Evolutionary conservation across 2,329 filamentous ascomycete species (phyloP), one percentile per base, ranked within the genome.

Genomic region (Diaporthe vaccinii): DNA sequence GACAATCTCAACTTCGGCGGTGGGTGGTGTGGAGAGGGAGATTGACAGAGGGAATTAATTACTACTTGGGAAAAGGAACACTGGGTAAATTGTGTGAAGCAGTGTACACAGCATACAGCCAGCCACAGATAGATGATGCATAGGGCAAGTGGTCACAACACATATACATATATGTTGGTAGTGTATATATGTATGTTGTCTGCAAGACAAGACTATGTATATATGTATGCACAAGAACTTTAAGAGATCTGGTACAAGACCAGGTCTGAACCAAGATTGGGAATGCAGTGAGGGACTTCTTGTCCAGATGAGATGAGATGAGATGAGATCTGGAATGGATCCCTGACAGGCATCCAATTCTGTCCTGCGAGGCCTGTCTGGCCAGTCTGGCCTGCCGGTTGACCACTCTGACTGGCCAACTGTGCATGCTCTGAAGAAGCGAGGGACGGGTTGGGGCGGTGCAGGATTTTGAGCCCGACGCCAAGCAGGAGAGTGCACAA

Each of bases 321-420:
- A 68, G 62, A 68, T 68, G 62, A 68, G 62, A 68, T 68, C 62
- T 68, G 28, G 31, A 22, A 68, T 68, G 62, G 62, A 25, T 44
- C 62, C 61, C 61, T 44, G 59, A 9, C 34, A 25, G 55, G 58
- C 34, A 61, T 44, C 59, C 59, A 62, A 25, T 46, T 15, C 41
- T 36, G 62, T 44, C 62, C 62, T 67, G 61, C 61, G 34, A 34
- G 34, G 34, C 34, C 34, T 34, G 34, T 34, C 28, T 28, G 61
- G 61, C 62, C 41, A n/a, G 14, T 5, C n/a, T 5, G 39, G 28
- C 17, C 25, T 46, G n/a, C 39, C 25, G 9, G 17, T 22, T 46
- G 41, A 46, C 12, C 17, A 28, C 6, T 46, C 59, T 44, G 39
- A 44, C 41, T 46, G 39, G n/a, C 59, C 41, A 46, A 22, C 15